Evolutionary conservation across 2,329 filamentous ascomycete species (phyloP).

Genomic region (Sporothrix pseudoabietina): DNA sequence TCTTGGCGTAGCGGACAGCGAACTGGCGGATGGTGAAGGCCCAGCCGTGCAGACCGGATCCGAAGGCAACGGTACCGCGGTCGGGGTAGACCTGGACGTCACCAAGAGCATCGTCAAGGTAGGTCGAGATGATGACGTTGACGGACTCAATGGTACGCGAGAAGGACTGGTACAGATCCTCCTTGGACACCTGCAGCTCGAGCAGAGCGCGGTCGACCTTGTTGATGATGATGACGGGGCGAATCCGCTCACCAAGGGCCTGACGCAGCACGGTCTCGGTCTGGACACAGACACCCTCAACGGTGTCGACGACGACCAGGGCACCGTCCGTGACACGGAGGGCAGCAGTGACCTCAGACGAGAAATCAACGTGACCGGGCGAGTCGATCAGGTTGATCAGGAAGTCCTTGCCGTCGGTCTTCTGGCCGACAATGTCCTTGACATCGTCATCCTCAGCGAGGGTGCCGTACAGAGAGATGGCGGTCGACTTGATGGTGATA

Average conservation of each 20-base stretch:
- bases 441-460: slow-evolving; percentile 81
- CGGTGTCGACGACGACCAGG: slow-evolving; percentile 98
- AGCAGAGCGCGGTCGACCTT: slow-evolving; percentile 99
- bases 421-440: slow-evolving; percentile 89
- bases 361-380: slow-evolving; percentile 99
- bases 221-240: slow-evolving; percentile 99
- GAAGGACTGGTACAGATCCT: slow-evolving; percentile 99
- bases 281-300: slow-evolving; percentile 99
- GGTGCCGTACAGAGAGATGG: slow-evolving; percentile 94
- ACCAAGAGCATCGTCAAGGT: slow-evolving; percentile 94
- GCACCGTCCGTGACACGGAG: slow-evolving; percentile 99
- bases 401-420: slow-evolving; percentile 92
- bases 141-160: slow-evolving; percentile 99
- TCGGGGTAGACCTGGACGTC: slow-evolving; percentile 99
- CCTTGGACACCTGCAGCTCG: slow-evolving; percentile 97
- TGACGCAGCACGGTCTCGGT: slow-evolving; percentile 99
- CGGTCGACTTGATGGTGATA: slow-evolving; percentile 99
- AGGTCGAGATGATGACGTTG: slow-evolving; percentile 99
- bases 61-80: slow-evolving; percentile 97
- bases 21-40: slow-evolving; percentile 99
- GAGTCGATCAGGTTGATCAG: slow-evolving; percentile 99
- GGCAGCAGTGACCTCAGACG: slow-evolving; percentile 97
- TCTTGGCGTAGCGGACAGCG: slow-evolving; percentile 95
- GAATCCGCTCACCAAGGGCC: slow-evolving; percentile 99
- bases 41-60: slow-evolving; percentile 99